These are phyloP conservation scores for Acidiella bohemica DNA, from an alignment of 495 filamentous ascomycete species.

Conservation along the genomic window DNA sequence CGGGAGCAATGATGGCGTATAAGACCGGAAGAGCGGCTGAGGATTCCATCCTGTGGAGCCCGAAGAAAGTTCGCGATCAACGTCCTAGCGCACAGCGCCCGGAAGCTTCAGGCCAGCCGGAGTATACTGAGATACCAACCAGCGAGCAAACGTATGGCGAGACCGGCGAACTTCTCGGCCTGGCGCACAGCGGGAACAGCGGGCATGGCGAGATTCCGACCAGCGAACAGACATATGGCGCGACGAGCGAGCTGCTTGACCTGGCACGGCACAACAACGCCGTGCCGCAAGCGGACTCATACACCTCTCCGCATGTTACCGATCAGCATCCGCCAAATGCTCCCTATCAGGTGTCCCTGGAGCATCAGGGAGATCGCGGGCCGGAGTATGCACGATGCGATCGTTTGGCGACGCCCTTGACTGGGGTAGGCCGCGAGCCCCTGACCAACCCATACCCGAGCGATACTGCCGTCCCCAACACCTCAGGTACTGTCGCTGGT, in stretches of 20 bases:
- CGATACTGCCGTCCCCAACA: no score
- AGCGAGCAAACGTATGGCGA: background rate
- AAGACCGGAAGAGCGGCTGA: no score
- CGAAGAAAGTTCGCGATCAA: background rate
- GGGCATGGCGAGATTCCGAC: slow-evolving; percentile 1
- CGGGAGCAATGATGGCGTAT: background rate
- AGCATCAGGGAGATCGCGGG: no score
- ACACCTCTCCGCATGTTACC: background rate
- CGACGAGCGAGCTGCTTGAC: slow-evolving; percentile 10
- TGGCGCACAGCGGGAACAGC: background rate
- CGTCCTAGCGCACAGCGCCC: background rate
- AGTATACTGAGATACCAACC: background rate
- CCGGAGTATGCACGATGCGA: no score
- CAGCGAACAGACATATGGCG: slow-evolving; percentile 16
- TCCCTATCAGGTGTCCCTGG: no score
- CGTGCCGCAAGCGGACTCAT: background rate
- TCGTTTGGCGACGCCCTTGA: no score
- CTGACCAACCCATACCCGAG: no score
- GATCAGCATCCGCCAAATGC: background rate
- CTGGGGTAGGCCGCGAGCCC: no score
- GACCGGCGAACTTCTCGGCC: background rate
- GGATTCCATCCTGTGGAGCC: no score
- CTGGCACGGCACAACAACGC: slow-evolving; percentile 1
- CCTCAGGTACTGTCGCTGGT: no score
- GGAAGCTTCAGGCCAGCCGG: background rate